Conservation (phyloP, 1,284 basidiomycete genomes). For the Hymenochaete sp. region DNA sequence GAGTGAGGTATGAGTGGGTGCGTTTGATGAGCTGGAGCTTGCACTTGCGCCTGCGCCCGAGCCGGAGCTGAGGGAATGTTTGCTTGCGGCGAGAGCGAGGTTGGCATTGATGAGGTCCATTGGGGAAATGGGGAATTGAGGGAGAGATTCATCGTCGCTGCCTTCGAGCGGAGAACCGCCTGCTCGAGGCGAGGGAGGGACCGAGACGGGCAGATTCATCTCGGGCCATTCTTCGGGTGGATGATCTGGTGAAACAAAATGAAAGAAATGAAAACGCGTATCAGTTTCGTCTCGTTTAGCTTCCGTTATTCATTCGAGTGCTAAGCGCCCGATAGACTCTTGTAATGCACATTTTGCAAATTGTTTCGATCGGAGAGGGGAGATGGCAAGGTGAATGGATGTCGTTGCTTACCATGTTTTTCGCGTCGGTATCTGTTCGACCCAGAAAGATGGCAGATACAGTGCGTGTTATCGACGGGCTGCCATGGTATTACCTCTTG, state of each 20-base stretch:
- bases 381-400: background rate
- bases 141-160: background rate
- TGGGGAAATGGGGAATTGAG: slow-evolving; percentile 10
- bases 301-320: too few relatives aligned
- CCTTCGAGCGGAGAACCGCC: background rate
- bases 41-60: slow-evolving; percentile 4
- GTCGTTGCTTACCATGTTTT: background rate
- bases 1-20: too few relatives aligned
- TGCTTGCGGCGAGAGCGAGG: background rate
- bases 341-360: too few relatives aligned
- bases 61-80: slow-evolving; percentile 2
- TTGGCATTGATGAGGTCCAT: slow-evolving; percentile 14
- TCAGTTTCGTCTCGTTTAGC: too few relatives aligned
- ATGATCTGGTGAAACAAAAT: slow-evolving; percentile 1
- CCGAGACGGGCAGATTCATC: slow-evolving; percentile 2
- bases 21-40: too few relatives aligned
- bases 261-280: background rate
- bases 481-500: slow-evolving; percentile 18
- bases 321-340: too few relatives aligned
- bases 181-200: slow-evolving; percentile 2
- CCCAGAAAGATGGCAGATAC: slow-evolving; percentile 17
- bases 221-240: slow-evolving; percentile 13
- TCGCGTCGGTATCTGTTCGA: background rate
- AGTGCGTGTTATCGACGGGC: slow-evolving; percentile 11
- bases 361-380: too few relatives aligned